Evolutionary conservation across 176 grass and related monocot genomes (phyloP).

Genomic region (Eremochloa ophiuroides): DNA sequence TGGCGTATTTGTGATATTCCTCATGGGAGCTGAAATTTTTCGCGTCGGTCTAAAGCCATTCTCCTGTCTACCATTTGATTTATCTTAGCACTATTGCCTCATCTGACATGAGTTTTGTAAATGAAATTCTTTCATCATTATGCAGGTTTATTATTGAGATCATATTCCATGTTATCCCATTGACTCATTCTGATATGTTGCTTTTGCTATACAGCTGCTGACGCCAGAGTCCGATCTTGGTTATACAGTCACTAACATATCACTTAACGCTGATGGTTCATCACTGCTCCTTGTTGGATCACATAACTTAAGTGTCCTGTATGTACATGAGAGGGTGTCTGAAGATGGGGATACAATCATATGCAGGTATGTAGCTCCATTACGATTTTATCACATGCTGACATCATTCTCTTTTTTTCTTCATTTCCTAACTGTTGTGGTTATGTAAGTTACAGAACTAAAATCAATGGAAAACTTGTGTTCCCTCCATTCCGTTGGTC

Average conservation of each 20-base stretch:
- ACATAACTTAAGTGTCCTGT: conserved; percentile 52
- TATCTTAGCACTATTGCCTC: background rate
- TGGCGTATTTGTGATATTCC: background rate
- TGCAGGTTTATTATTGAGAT: conserved; percentile 10
- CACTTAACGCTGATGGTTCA: conserved; percentile 74
- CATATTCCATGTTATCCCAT: background rate
- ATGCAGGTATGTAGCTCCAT: conserved; percentile 59
- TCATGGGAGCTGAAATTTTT: background rate
- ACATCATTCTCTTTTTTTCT: background rate
- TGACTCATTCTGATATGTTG: background rate
- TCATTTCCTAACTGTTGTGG: background rate
- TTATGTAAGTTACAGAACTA: conserved; percentile 15
- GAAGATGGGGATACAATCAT: conserved; percentile 53
- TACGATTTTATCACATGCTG: conserved; percentile 11
- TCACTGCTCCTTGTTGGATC: conserved; percentile 72
- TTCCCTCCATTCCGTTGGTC: background rate
- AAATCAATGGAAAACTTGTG: background rate
- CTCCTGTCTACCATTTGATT: conserved; percentile 1
- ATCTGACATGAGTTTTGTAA: background rate
- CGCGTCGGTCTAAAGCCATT: background rate
- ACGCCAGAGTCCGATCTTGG: conserved; percentile 54
- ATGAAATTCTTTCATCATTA: background rate
- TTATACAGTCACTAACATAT: conserved; percentile 44
- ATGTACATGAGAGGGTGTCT: conserved; percentile 70
- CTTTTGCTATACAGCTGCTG: conserved; percentile 48